These are phyloP conservation scores for Xylaria sp. DNA, from an alignment of 2,329 filamentous ascomycete genomes.

Conservation along the genomic window DNA sequence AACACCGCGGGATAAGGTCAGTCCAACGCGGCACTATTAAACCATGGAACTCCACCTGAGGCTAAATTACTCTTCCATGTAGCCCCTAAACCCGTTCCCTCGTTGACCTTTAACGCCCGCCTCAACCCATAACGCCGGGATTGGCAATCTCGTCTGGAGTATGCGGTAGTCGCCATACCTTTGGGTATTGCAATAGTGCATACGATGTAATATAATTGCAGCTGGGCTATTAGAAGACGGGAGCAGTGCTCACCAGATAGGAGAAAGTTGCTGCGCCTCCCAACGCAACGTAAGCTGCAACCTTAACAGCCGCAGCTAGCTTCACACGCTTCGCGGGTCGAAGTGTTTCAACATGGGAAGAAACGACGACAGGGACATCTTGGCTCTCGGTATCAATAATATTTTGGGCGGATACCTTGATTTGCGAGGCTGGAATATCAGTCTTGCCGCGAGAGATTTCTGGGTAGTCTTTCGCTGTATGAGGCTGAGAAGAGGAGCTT, in stretches of 20 bases:
- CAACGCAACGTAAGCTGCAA: constrained; percentile 40
- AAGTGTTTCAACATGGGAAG: background rate
- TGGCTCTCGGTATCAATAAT: background rate
- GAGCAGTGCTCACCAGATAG: constrained; percentile 38
- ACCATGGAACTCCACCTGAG: background rate
- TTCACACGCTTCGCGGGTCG: constrained; percentile 41
- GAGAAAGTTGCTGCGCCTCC: constrained; percentile 41
- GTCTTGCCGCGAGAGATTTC: background rate
- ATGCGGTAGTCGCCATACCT: background rate
- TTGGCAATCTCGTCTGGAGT: background rate
- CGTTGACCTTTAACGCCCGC: constrained; percentile 3
- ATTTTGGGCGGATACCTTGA: background rate
- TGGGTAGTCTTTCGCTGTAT: background rate
- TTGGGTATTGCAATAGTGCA: background rate
- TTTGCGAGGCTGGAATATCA: background rate
- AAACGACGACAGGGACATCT: background rate
- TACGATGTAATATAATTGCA: background rate
- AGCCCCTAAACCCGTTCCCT: constrained; percentile 5
- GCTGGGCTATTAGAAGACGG: constrained; percentile 25
- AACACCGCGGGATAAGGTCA: background rate
- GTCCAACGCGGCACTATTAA: background rate
- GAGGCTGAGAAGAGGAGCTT: background rate
- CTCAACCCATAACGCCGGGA: constrained; percentile 14
- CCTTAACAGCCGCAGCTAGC: constrained; percentile 33
- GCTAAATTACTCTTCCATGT: background rate